Percentiles rank a stretch among this genome's conserved stretches.
These are phyloP conservation scores for Pseudocercospora fijiensis DNA, from an alignment of 2,329 filamentous ascomycete species.

Conservation along the genomic window DNA sequence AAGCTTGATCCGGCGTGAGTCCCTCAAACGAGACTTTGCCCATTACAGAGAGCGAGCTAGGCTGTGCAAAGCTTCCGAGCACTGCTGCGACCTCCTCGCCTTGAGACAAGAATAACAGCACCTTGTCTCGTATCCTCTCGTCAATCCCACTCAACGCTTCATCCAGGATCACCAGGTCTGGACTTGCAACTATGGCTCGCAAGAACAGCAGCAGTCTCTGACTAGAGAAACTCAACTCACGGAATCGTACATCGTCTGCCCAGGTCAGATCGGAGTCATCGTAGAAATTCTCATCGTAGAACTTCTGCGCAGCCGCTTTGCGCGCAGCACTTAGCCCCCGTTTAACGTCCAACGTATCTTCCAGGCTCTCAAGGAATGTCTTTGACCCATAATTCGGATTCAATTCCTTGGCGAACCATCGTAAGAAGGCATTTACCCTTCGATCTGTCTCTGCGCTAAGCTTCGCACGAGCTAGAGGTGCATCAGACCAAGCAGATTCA, in stretches of 20 bases:
- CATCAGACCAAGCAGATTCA: conserved; percentile 87
- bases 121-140: conserved; percentile 72
- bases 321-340: neutral
- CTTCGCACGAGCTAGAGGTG: conserved; percentile 69
- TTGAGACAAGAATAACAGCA: conserved; percentile 70
- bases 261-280: conserved; percentile 52
- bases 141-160: conserved; percentile 55
- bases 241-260: conserved; percentile 68
- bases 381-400: conserved; percentile 49
- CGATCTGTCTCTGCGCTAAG: conserved; percentile 58
- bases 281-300: conserved; percentile 22
- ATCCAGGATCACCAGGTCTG: conserved; percentile 53
- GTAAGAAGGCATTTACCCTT: conserved; percentile 67
- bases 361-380: conserved; percentile 16
- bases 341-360: neutral
- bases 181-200: conserved; percentile 47
- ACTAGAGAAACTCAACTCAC: conserved; percentile 72
- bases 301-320: conserved; percentile 5
- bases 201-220: conserved; percentile 86
- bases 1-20: conserved; percentile 68
- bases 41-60: conserved; percentile 39
- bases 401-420: conserved; percentile 78
- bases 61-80: conserved; percentile 11
- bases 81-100: conserved; percentile 38
- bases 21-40: conserved; percentile 58